Evolutionary conservation across 1,139 yeast genomes (phyloP).

Genomic region (Taphrina pruni): DNA sequence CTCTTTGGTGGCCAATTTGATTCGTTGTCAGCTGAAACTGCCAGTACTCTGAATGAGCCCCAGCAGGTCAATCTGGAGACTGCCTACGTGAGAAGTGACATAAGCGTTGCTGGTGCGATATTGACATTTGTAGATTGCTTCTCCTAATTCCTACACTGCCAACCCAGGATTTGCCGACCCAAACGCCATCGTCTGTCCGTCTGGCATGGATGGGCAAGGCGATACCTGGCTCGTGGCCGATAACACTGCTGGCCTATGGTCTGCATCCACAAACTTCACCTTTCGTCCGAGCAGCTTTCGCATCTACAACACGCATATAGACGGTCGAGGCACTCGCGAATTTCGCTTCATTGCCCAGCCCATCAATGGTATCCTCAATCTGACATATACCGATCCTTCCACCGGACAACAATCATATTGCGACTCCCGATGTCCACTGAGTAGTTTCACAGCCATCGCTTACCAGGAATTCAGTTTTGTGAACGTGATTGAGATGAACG

Average conservation of each 20-base stretch:
- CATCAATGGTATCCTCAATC: slow-evolving; percentile 85
- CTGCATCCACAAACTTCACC: slow-evolving; percentile 64
- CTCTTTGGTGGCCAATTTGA: slow-evolving; percentile 81
- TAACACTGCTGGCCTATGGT: slow-evolving; percentile 69
- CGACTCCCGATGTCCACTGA: slow-evolving; percentile 85
- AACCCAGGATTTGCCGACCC: slow-evolving; percentile 54
- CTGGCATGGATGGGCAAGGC: slow-evolving; percentile 50
- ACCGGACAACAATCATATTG: slow-evolving; percentile 62
- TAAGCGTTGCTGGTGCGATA: slow-evolving; percentile 55
- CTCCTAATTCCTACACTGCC: slow-evolving; percentile 42
- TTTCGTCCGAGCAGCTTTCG: slow-evolving; percentile 76
- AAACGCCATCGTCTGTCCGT: slow-evolving; percentile 67
- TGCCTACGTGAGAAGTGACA: slow-evolving; percentile 68
- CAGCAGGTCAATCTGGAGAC: slow-evolving; percentile 66
- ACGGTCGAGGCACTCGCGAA: slow-evolving; percentile 62
- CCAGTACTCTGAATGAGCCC: slow-evolving; percentile 47
- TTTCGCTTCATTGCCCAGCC: slow-evolving; percentile 82
- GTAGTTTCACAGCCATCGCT: slow-evolving; percentile 56
- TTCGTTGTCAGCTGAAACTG: slow-evolving; percentile 49
- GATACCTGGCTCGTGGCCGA: slow-evolving; percentile 64
- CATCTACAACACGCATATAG: slow-evolving; percentile 62
- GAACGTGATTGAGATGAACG: slow-evolving; percentile 67
- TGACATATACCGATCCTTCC: slow-evolving; percentile 78
- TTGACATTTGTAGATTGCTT: slow-evolving; percentile 54
- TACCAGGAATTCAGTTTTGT: slow-evolving; percentile 85